Evolutionary conservation across 805 yeast species (phyloP), one percentile per base, ranked within the genome.

Genomic region (Suhomyces pyralidae): DNA sequence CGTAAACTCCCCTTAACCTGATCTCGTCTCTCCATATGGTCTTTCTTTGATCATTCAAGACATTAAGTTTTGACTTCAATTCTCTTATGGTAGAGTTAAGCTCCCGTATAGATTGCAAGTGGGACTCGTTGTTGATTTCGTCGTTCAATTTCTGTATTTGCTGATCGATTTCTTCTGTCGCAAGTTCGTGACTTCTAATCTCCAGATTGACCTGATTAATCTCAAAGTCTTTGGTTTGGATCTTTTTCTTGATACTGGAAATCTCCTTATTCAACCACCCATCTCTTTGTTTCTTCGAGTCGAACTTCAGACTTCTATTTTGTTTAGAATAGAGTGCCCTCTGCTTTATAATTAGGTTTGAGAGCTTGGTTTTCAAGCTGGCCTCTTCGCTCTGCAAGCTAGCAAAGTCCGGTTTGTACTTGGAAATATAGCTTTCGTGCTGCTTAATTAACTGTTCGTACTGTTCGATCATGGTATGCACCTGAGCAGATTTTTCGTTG

Each of bases 1-100:
- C 85, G 10, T 77, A 63, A 14, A 83, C 69, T n/a, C 86, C 79
- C 54, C 79, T 81, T 40, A 80, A 68, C 59, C 82, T 83, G 47
- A 88, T 83, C 58, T 90, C 94, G 20, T 85, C 84, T 61, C 97
- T 81, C 96, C 96, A 90, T 9, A 86, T 69, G 7, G 68, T 70
- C 62, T 88, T 90, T 59, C 96, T 80, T 54, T 82, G 78, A 60
- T 90, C 96, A 10, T 81, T 76, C 25, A 82, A 73, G 2, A 63
- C 67, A 19, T 72, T 66, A 46, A 82, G 77, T 22, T 75, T 60
- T 3, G 61, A 54, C 58, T 78, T 84, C 19, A 79, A 58, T 0
- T 78, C 76, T 24, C 69, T 62, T 2, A 81, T 63, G 2, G 72
- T 60, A 12, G 70, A 71, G 48, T 72, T 61, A 40, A 52, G 62